Conservation (phyloP, 192 early-diverging fungal species). For the Powellomyces hirtus region DNA sequence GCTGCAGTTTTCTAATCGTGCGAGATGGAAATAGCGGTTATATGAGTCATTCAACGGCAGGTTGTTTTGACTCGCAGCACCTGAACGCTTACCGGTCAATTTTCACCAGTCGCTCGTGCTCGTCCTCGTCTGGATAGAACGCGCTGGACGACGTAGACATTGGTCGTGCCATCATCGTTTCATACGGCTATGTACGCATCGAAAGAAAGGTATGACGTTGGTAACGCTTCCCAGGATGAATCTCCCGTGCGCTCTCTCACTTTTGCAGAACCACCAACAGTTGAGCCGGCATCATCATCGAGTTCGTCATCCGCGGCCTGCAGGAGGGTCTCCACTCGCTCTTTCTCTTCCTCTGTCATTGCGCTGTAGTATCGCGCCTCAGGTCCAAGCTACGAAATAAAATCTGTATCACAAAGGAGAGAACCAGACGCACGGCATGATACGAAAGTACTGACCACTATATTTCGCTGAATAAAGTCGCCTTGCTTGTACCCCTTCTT, state of each 20-base stretch:
- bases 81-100: conserved; percentile 34
- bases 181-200: neutral
- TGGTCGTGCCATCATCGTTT: neutral
- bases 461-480: conserved; percentile 51
- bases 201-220: neutral
- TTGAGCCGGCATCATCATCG: neutral
- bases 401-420: neutral
- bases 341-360: conserved; percentile 47
- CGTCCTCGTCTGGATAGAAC: conserved; percentile 23
- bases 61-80: no score
- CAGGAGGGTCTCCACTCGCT: conserved; percentile 39
- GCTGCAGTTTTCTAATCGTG: conserved; percentile 26
- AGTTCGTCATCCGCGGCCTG: conserved; percentile 11
- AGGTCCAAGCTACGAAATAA: conserved; percentile 34
- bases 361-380: conserved; percentile 50
- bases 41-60: no score
- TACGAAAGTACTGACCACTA: conserved; percentile 24
- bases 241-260: neutral
- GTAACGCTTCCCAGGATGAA: neutral
- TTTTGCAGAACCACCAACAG: neutral
- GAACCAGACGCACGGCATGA: neutral
- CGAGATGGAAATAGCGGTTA: no score
- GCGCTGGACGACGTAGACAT: conserved; percentile 8
- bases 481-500: conserved; percentile 41
- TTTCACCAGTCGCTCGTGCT: conserved; percentile 12